Evolutionary conservation across 2,329 filamentous ascomycete genomes (phyloP).

Genomic region (Colletotrichum sp.): DNA sequence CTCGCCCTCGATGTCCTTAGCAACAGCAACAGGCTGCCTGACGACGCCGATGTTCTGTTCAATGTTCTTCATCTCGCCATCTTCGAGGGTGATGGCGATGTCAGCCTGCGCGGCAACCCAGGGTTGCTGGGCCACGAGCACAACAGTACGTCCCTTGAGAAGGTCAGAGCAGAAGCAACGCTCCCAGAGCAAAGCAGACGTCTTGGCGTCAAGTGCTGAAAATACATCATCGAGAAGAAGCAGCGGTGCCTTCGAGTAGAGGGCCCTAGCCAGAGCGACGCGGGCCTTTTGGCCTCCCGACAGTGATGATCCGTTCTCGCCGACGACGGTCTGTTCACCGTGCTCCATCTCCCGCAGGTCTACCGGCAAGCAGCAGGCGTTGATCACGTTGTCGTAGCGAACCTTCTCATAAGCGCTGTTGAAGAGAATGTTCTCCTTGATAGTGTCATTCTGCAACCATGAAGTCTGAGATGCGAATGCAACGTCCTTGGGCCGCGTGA

Average conservation of each 20-base stretch:
- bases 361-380: constrained; percentile 57
- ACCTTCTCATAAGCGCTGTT: constrained; percentile 53
- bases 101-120: constrained; percentile 59
- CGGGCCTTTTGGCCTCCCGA: constrained; percentile 63
- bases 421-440: constrained; percentile 61
- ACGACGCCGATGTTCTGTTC: constrained; percentile 52
- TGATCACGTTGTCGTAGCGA: constrained; percentile 60
- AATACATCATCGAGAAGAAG: constrained; percentile 65
- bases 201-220: constrained; percentile 64
- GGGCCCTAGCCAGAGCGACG: constrained; percentile 59
- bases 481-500: constrained; percentile 56
- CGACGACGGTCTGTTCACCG: constrained; percentile 57
- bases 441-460: constrained; percentile 63
- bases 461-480: constrained; percentile 63
- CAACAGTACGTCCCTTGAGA: constrained; percentile 56
- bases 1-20: constrained; percentile 40
- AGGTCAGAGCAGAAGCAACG: constrained; percentile 62
- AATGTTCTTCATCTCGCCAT: constrained; percentile 43
- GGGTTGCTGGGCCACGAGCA: constrained; percentile 62
- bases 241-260: constrained; percentile 61
- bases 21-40: constrained; percentile 48
- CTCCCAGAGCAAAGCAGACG: constrained; percentile 60
- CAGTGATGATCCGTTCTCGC: constrained; percentile 59
- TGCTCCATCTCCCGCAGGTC: constrained; percentile 57
- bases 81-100: constrained; percentile 49